These are phyloP conservation scores for Brasilioporus rufonigricans DNA, from an alignment of 768 basidiomycete species.

Conservation along the genomic window DNA sequence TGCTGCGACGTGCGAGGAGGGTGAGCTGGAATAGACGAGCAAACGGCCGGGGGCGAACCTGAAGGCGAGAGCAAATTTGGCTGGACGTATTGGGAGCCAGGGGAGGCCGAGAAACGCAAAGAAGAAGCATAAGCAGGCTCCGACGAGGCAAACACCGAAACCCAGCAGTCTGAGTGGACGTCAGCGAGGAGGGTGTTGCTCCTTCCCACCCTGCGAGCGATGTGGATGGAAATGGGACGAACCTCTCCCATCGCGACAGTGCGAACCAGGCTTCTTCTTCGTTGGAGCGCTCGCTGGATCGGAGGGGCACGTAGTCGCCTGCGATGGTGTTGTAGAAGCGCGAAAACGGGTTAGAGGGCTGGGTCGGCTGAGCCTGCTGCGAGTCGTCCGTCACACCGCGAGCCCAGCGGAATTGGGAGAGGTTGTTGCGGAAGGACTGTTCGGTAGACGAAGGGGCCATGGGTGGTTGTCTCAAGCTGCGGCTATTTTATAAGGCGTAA, in stretches of 20 bases:
- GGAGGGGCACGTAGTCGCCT: slow-evolving; percentile 84
- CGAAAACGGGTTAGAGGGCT: slow-evolving; percentile 65
- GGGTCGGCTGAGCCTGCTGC: slow-evolving; percentile 33
- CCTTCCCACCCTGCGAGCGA: too few relatives aligned
- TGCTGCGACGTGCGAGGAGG: slow-evolving; percentile 30
- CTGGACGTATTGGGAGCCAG: slow-evolving; percentile 66
- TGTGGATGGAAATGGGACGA: neutral
- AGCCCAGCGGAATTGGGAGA: slow-evolving; percentile 88
- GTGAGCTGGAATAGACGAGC: neutral
- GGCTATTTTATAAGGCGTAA: too few relatives aligned
- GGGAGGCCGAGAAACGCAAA: slow-evolving; percentile 83
- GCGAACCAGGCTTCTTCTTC: slow-evolving; percentile 97
- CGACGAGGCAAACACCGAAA: slow-evolving; percentile 85
- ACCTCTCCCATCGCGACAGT: slow-evolving; percentile 92
- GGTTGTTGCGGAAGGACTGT: slow-evolving; percentile 68
- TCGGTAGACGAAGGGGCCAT: slow-evolving; percentile 38
- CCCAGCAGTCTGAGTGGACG: slow-evolving; percentile 65
- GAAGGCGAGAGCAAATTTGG: slow-evolving; percentile 90
- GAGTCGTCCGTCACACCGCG: slow-evolving; percentile 71
- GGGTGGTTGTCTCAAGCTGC: neutral
- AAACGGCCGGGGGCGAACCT: slow-evolving; percentile 41
- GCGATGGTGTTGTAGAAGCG: slow-evolving; percentile 86
- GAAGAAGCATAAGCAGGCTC: slow-evolving; percentile 91
- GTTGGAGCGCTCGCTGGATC: slow-evolving; percentile 50
- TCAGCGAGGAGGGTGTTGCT: too few relatives aligned